phyloP scores from a whole-genome alignment of 2,329 filamentous ascomycete species.

The Aspergillaceae sp. region DNA sequence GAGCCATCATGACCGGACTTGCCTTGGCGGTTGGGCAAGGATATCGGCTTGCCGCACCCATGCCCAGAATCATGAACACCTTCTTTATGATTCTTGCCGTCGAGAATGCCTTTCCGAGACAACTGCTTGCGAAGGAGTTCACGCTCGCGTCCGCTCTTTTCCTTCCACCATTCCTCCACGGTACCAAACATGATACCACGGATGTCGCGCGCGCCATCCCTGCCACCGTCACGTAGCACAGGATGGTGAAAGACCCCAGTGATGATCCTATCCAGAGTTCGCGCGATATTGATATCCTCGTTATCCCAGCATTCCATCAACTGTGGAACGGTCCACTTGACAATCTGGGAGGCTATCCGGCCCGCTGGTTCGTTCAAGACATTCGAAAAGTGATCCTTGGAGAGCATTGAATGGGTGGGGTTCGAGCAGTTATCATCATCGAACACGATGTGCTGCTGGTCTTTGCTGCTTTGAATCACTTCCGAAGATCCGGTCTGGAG shows the following conservation, averaged over 20 bases:
- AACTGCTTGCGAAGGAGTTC: slow-evolving; percentile 65
- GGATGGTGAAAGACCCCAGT: slow-evolving; percentile 81
- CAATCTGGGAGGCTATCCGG: slow-evolving; percentile 65
- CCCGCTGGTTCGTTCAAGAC: slow-evolving; percentile 83
- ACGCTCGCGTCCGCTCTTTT: slow-evolving; percentile 54
- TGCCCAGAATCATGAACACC: slow-evolving; percentile 77
- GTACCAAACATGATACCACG: slow-evolving; percentile 69
- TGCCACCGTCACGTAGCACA: slow-evolving; percentile 61
- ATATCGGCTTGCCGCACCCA: slow-evolving; percentile 71
- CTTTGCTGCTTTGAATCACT: slow-evolving; percentile 74
- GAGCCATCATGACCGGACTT: slow-evolving; percentile 14
- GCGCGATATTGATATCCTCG: slow-evolving; percentile 58
- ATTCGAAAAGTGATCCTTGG: slow-evolving; percentile 92
- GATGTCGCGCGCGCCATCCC: slow-evolving; percentile 63
- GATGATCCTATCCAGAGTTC: slow-evolving; percentile 67
- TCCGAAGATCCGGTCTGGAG: slow-evolving; percentile 77
- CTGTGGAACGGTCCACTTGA: slow-evolving; percentile 82
- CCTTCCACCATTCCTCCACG: slow-evolving; percentile 74
- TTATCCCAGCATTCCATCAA: slow-evolving; percentile 84
- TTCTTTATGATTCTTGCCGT: slow-evolving; percentile 76
- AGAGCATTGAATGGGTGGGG: slow-evolving; percentile 90
- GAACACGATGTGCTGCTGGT: slow-evolving; percentile 82
- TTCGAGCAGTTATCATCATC: slow-evolving; percentile 66
- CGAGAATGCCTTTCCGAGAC: slow-evolving; percentile 65
- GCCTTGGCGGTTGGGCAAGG: slow-evolving; percentile 55